Evolutionary conservation across 208 protist species (phyloP).

Genomic region (Acanthamoeba royreba): DNA sequence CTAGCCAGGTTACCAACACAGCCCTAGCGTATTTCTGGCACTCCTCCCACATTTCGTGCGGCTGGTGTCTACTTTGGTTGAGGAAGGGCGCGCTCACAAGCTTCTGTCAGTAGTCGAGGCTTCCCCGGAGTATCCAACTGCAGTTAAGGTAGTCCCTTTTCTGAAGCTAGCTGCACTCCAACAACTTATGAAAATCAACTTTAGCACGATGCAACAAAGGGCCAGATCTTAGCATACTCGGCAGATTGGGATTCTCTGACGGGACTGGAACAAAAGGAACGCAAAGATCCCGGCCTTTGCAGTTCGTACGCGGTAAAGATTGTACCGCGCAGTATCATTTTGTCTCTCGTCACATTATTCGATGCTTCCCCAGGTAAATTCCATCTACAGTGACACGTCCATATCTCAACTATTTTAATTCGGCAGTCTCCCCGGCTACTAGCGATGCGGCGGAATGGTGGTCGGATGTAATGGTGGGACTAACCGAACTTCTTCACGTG

Average conservation of each 20-base stretch:
- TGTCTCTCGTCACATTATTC: background rate
- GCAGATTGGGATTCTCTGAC: background rate
- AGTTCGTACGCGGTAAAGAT: background rate
- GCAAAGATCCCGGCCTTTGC: background rate
- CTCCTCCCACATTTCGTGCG: background rate
- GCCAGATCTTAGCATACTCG: too few species aligned
- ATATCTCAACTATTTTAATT: background rate
- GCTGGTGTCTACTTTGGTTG: background rate
- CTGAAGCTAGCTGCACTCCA: too few species aligned
- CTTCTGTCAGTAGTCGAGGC: too few species aligned
- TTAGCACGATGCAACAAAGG: too few species aligned
- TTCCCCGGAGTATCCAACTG: too few species aligned
- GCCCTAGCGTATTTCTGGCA: background rate
- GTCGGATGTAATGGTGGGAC: background rate
- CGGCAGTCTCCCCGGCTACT: too few species aligned
- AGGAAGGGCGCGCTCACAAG: background rate
- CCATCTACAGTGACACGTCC: too few species aligned
- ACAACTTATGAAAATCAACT: too few species aligned
- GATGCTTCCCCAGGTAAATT: too few species aligned
- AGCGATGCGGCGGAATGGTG: too few species aligned
- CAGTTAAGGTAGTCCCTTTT: too few species aligned
- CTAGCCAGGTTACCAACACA: conserved; percentile 1
- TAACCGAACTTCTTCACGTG: background rate
- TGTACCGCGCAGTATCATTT: background rate
- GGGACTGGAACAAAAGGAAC: background rate